Conservation (phyloP, 495 filamentous ascomycete species). For the Hyaloscypha variabilis region DNA sequence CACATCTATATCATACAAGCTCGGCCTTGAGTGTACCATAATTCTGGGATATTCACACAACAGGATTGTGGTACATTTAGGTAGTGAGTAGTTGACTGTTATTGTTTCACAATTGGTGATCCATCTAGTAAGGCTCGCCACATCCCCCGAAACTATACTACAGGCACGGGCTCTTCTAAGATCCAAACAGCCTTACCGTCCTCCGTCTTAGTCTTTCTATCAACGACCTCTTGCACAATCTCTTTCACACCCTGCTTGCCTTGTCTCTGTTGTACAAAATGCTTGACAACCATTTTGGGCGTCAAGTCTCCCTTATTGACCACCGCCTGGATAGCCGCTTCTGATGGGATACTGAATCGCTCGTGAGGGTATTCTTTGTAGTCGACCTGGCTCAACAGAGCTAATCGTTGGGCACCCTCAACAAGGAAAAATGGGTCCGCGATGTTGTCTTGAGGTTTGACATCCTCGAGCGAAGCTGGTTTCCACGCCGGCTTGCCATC, state of each 20-base stretch:
- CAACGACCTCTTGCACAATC: conserved; percentile 60
- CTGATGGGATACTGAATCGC: conserved; percentile 68
- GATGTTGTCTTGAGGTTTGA: conserved; percentile 50
- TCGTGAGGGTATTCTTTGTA: conserved; percentile 72
- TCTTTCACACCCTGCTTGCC: conserved; percentile 59
- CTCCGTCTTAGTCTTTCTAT: conserved; percentile 45
- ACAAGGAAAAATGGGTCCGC: conserved; percentile 62
- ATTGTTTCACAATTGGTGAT: no score
- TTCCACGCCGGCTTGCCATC: conserved; percentile 57
- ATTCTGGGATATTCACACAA: no score
- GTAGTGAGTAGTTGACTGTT: no score
- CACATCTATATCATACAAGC: conserved; percentile 14
- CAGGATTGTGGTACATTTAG: no score
- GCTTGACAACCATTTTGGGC: conserved; percentile 44
- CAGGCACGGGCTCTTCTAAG: conserved; percentile 14
- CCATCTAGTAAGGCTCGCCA: background rate
- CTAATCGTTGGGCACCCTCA: conserved; percentile 47
- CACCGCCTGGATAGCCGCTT: conserved; percentile 64
- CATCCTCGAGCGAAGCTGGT: conserved; percentile 67
- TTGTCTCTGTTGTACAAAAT: conserved; percentile 45
- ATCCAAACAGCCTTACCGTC: conserved; percentile 44
- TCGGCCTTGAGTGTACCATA: no score
- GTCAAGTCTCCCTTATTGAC: conserved; percentile 44
- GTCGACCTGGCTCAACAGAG: conserved; percentile 49
- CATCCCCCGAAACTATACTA: background rate